Evolutionary conservation across 306 rosid species (phyloP).

Genomic region (Quercus berberidifolia): DNA sequence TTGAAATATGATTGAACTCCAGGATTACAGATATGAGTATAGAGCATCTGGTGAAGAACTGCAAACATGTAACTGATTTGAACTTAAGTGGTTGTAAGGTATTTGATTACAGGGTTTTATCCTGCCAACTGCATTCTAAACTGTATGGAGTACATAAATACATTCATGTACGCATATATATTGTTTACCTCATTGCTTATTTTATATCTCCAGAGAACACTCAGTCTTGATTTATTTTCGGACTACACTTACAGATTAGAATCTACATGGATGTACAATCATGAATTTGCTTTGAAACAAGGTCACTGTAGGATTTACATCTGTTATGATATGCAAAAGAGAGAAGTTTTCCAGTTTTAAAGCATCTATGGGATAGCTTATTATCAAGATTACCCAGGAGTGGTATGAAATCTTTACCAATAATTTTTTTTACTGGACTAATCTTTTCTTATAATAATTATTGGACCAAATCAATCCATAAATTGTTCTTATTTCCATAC

Average conservation of each 20-base stretch:
- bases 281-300: too few relatives aligned
- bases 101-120: conserved; percentile 24
- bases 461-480: too few relatives aligned
- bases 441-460: too few relatives aligned
- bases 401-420: background rate
- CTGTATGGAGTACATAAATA: background rate
- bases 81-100: conserved; percentile 95
- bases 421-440: background rate
- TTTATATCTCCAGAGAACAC: conserved; percentile 5
- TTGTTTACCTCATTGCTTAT: conserved; percentile 19
- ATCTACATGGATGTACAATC: background rate
- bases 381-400: background rate
- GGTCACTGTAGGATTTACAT: too few relatives aligned
- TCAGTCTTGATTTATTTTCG: background rate
- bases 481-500: too few relatives aligned
- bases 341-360: too few relatives aligned
- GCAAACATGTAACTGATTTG: conserved; percentile 59
- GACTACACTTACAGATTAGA: background rate
- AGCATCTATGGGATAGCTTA: background rate
- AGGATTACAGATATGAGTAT: conserved; percentile 66
- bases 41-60: conserved; percentile 44
- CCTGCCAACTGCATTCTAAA: background rate
- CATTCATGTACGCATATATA: conserved; percentile 1
- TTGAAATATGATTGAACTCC: conserved; percentile 26
- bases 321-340: too few relatives aligned